Percentiles rank a stretch among this genome's conserved stretches.
Evolutionary conservation across 768 basidiomycete genomes (phyloP).

Genomic region (Mycena galericulata): DNA sequence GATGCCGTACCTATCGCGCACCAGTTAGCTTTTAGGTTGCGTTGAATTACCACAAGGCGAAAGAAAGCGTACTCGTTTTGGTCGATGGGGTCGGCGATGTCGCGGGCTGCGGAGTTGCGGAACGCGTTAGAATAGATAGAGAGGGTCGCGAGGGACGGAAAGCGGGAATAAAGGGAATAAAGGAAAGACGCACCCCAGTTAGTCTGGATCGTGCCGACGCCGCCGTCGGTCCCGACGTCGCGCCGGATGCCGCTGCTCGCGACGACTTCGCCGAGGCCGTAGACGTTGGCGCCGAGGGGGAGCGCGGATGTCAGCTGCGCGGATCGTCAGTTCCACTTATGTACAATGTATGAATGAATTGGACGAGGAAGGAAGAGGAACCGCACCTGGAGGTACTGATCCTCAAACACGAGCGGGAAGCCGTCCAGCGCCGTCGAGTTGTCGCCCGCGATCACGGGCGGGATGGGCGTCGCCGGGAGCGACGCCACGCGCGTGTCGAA

Average conservation of each 20-base stretch:
- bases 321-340: no score
- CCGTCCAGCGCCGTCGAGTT: conserved; percentile 68
- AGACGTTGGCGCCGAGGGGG: conserved; percentile 76
- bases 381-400: conserved; percentile 79
- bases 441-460: conserved; percentile 64
- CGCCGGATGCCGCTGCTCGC: conserved; percentile 77
- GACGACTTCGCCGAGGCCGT: conserved; percentile 82
- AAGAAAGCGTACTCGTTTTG: conserved; percentile 67
- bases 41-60: conserved; percentile 12
- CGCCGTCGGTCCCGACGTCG: conserved; percentile 61
- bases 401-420: conserved; percentile 81
- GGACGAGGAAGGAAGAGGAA: not conserved
- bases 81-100: conserved; percentile 71
- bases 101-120: conserved; percentile 58
- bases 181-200: conserved; percentile 56
- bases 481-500: conserved; percentile 79
- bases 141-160: no score
- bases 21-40: no score
- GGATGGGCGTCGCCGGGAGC: conserved; percentile 69
- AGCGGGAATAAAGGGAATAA: not conserved
- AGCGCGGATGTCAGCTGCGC: conserved; percentile 71
- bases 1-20: conserved; percentile 71
- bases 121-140: no score
- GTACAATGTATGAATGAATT: no score
- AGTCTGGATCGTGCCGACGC: conserved; percentile 72